Conservation (phyloP, 768 basidiomycete genomes). For the Lactarius pseudohatsudake region DNA sequence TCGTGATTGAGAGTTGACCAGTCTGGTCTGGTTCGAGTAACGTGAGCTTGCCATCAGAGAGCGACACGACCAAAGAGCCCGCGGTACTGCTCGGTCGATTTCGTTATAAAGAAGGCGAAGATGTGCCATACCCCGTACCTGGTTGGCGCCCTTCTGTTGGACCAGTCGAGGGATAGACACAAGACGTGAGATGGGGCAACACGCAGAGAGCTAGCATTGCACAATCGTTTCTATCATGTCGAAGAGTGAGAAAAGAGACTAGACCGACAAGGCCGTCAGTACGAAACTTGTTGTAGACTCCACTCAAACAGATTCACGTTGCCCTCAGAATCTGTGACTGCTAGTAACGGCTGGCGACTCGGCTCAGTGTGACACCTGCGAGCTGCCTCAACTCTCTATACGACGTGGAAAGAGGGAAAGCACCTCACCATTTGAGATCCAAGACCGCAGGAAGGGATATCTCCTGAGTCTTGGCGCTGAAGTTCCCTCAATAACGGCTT, state of each 20-base stretch:
- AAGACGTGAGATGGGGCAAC: conserved; percentile 58
- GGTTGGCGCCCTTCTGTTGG: conserved; percentile 57
- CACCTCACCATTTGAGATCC: conserved; percentile 88
- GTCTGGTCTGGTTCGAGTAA: conserved; percentile 53
- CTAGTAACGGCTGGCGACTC: conserved; percentile 51
- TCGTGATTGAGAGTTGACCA: conserved; percentile 44
- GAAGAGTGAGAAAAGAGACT: neutral
- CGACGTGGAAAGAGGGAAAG: neutral
- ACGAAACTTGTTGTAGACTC: conserved; percentile 47
- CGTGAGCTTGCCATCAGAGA: conserved; percentile 77
- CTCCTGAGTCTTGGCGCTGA: conserved; percentile 59
- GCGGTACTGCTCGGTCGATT: conserved; percentile 39
- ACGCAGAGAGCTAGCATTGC: conserved; percentile 42
- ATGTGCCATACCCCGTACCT: conserved; percentile 40
- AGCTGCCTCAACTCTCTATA: conserved; percentile 5
- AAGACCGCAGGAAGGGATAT: conserved; percentile 77
- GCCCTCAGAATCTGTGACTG: conserved; percentile 85
- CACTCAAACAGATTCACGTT: conserved; percentile 64
- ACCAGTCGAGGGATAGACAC: conserved; percentile 94
- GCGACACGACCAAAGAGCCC: conserved; percentile 71
- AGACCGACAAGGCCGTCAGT: neutral
- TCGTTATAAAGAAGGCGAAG: neutral
- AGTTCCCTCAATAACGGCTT: neutral
- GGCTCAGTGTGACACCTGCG: conserved; percentile 59
- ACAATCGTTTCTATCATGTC: conserved; percentile 34